Evolutionary conservation across 805 yeast species (phyloP).

Genomic region (Hermanozyma aechmeae): DNA sequence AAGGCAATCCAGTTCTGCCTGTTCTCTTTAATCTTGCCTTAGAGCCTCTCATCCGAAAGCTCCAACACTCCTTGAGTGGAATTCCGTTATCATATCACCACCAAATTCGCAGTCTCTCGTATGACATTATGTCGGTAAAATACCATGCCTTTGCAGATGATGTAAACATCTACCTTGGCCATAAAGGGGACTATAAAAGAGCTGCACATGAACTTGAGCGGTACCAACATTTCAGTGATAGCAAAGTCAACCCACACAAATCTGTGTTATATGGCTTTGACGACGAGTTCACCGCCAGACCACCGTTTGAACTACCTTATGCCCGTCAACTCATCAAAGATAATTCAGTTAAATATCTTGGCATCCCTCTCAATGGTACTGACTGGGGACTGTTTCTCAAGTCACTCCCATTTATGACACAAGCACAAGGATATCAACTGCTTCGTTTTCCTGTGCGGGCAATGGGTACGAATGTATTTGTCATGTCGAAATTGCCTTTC

Average conservation of each 20-base stretch:
- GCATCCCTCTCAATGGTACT: not conserved
- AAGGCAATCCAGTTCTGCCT: constrained; percentile 1
- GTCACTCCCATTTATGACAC: too few species aligned
- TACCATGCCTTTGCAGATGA: constrained; percentile 1
- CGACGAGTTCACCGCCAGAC: not conserved
- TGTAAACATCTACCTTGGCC: not conserved
- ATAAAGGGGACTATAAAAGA: not conserved
- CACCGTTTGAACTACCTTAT: too few species aligned
- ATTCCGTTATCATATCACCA: too few species aligned
- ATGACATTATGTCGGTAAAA: not conserved
- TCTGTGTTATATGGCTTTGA: not conserved
- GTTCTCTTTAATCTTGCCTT: not conserved
- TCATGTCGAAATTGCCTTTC: not conserved
- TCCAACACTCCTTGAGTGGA: not conserved
- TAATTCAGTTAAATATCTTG: too few species aligned
- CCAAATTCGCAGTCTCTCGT: too few species aligned
- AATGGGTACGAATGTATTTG: not conserved
- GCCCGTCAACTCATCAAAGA: too few species aligned
- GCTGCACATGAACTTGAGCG: not conserved
- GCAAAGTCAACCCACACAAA: not conserved
- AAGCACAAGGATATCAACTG: too few species aligned
- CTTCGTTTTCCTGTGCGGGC: not conserved
- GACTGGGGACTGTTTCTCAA: too few species aligned
- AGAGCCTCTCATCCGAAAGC: not conserved
- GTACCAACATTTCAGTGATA: not conserved